Conservation (phyloP, 2,329 filamentous ascomycete genomes). For the Claviceps cyperi region DNA sequence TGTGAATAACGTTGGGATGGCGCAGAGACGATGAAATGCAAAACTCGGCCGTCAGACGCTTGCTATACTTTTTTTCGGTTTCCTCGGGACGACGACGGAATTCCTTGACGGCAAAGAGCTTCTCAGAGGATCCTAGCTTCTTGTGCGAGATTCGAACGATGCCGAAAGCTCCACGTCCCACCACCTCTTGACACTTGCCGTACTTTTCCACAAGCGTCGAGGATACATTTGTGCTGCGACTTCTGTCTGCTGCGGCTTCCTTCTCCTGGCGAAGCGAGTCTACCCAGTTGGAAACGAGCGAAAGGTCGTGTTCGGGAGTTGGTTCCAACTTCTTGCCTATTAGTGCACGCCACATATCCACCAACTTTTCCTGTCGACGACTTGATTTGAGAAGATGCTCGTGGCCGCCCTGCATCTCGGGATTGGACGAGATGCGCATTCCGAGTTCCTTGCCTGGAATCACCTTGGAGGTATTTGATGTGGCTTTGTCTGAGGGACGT, state of each 20-base stretch:
- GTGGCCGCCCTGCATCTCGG: slow-evolving; percentile 52
- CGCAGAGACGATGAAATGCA: slow-evolving; percentile 95
- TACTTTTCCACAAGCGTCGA: slow-evolving; percentile 83
- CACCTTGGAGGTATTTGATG: slow-evolving; percentile 16
- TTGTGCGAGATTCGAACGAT: slow-evolving; percentile 98
- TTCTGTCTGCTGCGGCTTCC: slow-evolving; percentile 72
- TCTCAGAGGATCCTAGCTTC: slow-evolving; percentile 71
- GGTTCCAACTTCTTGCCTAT: slow-evolving; percentile 73
- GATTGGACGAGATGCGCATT: slow-evolving; percentile 37
- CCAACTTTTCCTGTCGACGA: slow-evolving; percentile 85
- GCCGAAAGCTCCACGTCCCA: slow-evolving; percentile 90
- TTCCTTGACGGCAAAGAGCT: slow-evolving; percentile 94
- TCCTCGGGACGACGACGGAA: slow-evolving; percentile 90
- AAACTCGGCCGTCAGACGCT: slow-evolving; percentile 91
- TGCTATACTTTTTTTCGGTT: slow-evolving; percentile 94
- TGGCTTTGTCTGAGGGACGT: slow-evolving; percentile 11
- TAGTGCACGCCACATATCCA: slow-evolving; percentile 78
- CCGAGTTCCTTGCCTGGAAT: slow-evolving; percentile 20
- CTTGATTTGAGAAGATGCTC: slow-evolving; percentile 81
- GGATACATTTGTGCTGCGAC: slow-evolving; percentile 56
- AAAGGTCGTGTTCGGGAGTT: slow-evolving; percentile 63
- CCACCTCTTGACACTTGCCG: slow-evolving; percentile 93
- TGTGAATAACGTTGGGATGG: slow-evolving; percentile 97
- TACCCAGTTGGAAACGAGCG: slow-evolving; percentile 90
- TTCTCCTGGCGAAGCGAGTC: slow-evolving; percentile 84